Evolutionary conservation across 768 basidiomycete species (phyloP), one percentile per base, ranked within the genome.

Genomic region (Paxillus ammoniavirescens): DNA sequence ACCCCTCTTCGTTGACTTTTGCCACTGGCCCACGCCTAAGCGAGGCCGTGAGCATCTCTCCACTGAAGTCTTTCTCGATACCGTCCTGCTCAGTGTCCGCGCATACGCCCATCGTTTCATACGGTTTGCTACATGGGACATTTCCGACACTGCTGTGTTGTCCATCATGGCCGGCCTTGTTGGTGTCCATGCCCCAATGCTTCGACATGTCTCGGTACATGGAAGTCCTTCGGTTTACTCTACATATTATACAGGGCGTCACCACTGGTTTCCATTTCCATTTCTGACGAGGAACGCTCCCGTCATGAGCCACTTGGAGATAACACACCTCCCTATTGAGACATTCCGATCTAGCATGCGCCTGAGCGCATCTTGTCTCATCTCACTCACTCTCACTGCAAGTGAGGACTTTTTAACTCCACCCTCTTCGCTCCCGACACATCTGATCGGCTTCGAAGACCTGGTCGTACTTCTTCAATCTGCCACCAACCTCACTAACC

Each of bases 281-380:
- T 60, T 65, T 47, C 49, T 65, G 12, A 9, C 15, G 36, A 56
- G 56, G 3, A 12, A 38, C 4, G 55, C 56, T 10, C 58, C 57
- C 9, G 49, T 21, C 5, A 21, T 57, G 53, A 53, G 53, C 8
- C 45, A 48, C 15, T 53, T 65, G 8, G 63, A 56, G 6, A 33
- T 62, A 1, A n/a, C 51, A 38, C 61, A 62, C 52, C 52, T 62
- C 18, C 58, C 54, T 2, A 56, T 62, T 15, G 57, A 59, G 42
- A 56, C 54, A 0, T 38, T 49, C 5, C 28, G 35, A 14, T 30
- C 10, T 41, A 37, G 43, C 5, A 40, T 37, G 36, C 10, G 15
- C 43, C 23, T 50, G 50, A 54, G 48, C 48, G 8, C 31, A 35
- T 37, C 33, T 44, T 14, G 23, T 5, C 54, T 65, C 31, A 47